Base-by-base conservation (phyloP, 2,329 filamentous ascomycete species). In the Fusarium brachygibbosum region DNA sequence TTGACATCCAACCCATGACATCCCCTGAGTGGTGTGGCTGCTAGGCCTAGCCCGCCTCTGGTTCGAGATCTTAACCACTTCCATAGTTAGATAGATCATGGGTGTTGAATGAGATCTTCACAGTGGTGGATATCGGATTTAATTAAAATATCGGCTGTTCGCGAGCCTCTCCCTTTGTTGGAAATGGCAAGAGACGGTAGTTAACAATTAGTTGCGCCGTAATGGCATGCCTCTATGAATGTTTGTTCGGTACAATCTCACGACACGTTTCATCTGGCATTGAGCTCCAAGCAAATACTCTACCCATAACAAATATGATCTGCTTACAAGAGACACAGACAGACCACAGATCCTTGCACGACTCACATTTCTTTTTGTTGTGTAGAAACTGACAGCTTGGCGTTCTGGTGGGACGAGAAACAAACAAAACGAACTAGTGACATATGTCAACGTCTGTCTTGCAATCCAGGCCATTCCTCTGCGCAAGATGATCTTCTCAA, bases 1-100 rank as follows among this genome's bases (percentile, higher is more conserved):
- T 51, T 51, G 23, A 29, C 29, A 29, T 29, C 25, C 25, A 29
- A 29, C 9, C 25, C 25, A 29, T 29, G 38, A 58, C 31, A 52
- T 62, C 70, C 71, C 69, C 69, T 71, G 69, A 74, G 52, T 55
- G 62, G 65, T 70, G 71, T 72, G 69, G 71, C 71, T 63, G 56
- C 58, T 37, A 49, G 66, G 48, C 55, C 63, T 58, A 48, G 54
- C 63, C 63, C 60, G 45, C 57, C 28, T 58, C 51, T 62, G 34
- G 66, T 48, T 56, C 17, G n/a, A 57, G 62, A 68, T 68, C 46
- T 59, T 23, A 29, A 49, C n/a, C 42, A 45, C 23, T 10, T 12
- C 14, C 17, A 42, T 25, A 28, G 6, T 25, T 19, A 17, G 23
- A 50, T 46, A 35, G 56, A 32, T 41, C 40, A 42, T 44, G 32